Base-by-base conservation (phyloP, 768 basidiomycete genomes). In the Lactarius vividus region DNA sequence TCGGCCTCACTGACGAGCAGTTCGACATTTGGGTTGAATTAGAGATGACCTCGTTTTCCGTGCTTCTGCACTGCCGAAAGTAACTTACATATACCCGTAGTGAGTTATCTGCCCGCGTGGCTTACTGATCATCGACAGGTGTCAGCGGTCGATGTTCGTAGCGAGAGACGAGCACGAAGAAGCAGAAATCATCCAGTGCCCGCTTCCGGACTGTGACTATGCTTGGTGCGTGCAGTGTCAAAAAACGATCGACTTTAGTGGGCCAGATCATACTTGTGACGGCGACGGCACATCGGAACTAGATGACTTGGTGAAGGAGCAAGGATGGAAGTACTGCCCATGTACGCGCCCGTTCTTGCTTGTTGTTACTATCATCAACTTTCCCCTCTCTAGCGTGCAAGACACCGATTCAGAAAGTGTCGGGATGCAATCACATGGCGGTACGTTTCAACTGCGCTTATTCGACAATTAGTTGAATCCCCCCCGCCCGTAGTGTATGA, bases 401-500 rank as follows among this genome's bases (percentile, higher is more conserved):
- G 61, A 82, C 84, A 13, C 81, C 84, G 4, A 80, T 84, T 23
- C 80, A 77, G 62, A 87, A 84, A 69, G 77, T 77, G 13, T 74
- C 73, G 18, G 85, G 85, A 2, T 87, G 85, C 60, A 81, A 85
- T 64, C 85, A 87, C 72, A 87, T 87, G 82, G 77, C 79, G 65
- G 85, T 85, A 35, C 75, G 84, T 69, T 61, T 59, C 29, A 35
- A 58, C 28, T 33, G 54, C 52, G 28, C 44, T n/a, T 28, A 5
- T 28, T 53, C 10, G 8, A 23, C 20, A 18, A 28, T 35, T 35
- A 16, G 9, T n/a, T 52, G 35, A 63, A 7, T 11, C 2, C 37
- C 16, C 2, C 37, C 29, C 40, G 20, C 18, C 16, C 20, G 29
- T 4, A 86, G 85, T 86, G 83, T 69, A 79, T 80, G 44, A 76